These are phyloP conservation scores for Ophiostoma angusticollis DNA, from an alignment of 2,329 filamentous ascomycete genomes.

Conservation along the genomic window DNA sequence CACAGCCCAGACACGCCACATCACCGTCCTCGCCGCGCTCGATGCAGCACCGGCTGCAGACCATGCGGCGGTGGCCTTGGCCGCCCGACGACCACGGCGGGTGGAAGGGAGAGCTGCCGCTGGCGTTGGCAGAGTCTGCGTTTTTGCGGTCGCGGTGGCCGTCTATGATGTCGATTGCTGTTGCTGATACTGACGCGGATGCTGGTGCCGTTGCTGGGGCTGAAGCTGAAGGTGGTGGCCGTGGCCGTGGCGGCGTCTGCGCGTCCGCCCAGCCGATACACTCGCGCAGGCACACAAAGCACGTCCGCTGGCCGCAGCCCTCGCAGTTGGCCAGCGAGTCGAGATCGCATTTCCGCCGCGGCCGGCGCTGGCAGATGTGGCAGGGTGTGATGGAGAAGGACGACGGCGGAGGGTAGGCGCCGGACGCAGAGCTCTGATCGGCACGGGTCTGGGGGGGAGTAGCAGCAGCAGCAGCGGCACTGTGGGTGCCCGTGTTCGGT, in stretches of 20 bases:
- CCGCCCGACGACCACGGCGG: slow-evolving; percentile 25
- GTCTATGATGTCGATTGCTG: slow-evolving; percentile 20
- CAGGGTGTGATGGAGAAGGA: slow-evolving; percentile 30
- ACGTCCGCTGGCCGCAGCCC: slow-evolving; percentile 48
- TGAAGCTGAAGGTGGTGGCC: not conserved
- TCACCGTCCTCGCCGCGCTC: slow-evolving; percentile 53
- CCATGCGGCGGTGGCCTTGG: slow-evolving; percentile 35
- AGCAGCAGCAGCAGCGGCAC: too few relatives aligned
- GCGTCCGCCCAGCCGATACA: slow-evolving; percentile 38
- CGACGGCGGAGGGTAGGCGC: slow-evolving; percentile 10
- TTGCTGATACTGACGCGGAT: slow-evolving; percentile 7
- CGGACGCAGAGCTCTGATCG: too few relatives aligned
- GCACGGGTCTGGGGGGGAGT: too few relatives aligned
- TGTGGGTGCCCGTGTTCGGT: too few relatives aligned
- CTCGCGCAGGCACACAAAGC: slow-evolving; percentile 55
- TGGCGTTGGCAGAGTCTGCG: too few relatives aligned
- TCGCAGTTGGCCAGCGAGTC: slow-evolving; percentile 54
- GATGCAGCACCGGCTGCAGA: slow-evolving; percentile 58
- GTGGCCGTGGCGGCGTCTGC: slow-evolving; percentile 9
- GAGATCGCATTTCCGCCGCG: slow-evolving; percentile 51
- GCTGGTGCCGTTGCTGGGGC: slow-evolving; percentile 1
- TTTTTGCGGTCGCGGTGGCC: too few relatives aligned
- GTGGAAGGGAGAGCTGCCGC: too few relatives aligned
- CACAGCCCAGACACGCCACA: slow-evolving; percentile 52
- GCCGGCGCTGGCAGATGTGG: slow-evolving; percentile 54